A percentile compares a stretch with the other conserved stretches of the same genome.
phyloP scores from a whole-genome alignment of 169 alveolate genomes.

The Cryptosporidium bovis region DNA sequence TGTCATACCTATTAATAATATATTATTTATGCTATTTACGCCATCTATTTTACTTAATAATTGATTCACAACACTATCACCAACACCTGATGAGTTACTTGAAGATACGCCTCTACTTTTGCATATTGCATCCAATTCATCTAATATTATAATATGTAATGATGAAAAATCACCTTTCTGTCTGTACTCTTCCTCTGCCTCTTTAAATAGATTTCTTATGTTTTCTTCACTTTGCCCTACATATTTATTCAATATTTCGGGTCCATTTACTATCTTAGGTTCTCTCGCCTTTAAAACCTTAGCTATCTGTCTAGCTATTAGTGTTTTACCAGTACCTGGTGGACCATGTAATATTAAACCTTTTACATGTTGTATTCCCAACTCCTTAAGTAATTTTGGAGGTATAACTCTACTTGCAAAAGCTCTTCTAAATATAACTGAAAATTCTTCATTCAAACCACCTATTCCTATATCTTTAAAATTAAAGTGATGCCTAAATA shows the following conservation, averaged over 20 bases:
- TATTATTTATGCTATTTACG: slow-evolving; percentile 96
- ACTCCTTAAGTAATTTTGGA: slow-evolving; percentile 93
- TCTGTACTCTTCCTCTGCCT: slow-evolving; percentile 95
- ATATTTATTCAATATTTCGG: slow-evolving; percentile 94
- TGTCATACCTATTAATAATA: slow-evolving; percentile 98
- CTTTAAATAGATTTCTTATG: slow-evolving; percentile 95
- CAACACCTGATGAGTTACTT: slow-evolving; percentile 93
- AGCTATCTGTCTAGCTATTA: slow-evolving; percentile 99
- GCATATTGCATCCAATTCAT: slow-evolving; percentile 99
- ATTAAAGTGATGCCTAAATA: slow-evolving; percentile 88
- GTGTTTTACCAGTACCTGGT: slow-evolving; percentile 99
- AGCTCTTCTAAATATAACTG: slow-evolving; percentile 99
- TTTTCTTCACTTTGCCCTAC: slow-evolving; percentile 99
- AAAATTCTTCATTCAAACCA: slow-evolving; percentile 93
- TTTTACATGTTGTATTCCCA: slow-evolving; percentile 98
- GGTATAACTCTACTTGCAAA: slow-evolving; percentile 99
- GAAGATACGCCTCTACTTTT: slow-evolving; percentile 94
- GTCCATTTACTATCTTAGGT: slow-evolving; percentile 92
- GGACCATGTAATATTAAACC: slow-evolving; percentile 99
- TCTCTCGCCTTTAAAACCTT: slow-evolving; percentile 94
- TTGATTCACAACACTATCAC: slow-evolving; percentile 98
- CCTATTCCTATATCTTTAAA: slow-evolving; percentile 93
- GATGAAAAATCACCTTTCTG: slow-evolving; percentile 95
- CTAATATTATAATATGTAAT: slow-evolving; percentile 97
- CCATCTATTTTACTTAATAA: slow-evolving; percentile 99